Base-by-base conservation (phyloP, 305 asterid species). In the Fraxinus latifolia region DNA sequence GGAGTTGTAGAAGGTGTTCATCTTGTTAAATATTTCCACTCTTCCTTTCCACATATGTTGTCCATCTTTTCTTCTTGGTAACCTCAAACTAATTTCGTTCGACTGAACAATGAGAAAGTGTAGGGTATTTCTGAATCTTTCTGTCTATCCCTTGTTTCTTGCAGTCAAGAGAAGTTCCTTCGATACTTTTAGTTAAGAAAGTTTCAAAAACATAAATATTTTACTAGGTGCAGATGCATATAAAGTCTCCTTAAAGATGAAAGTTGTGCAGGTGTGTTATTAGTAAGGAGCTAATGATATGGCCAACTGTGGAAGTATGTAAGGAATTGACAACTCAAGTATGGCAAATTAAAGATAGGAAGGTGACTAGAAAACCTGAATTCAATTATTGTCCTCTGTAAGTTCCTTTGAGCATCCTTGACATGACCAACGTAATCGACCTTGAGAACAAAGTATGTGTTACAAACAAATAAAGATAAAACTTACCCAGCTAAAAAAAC, bases 401-500 rank as follows among this genome's bases (percentile, higher is more conserved):
- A 80, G 87, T 81, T 88, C 82, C 85, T 93, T 84, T 94, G 96
- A 80, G 96, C 99, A 84, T 96, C 98, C 89, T 96, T 94, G 88
- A 86, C 82, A 82, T 91, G 39, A 81, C 93, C 90, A 62, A 93
- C 96, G 79, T 94, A 96, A 77, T 93, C 98, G 83, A 93, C 94
- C 99, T 96, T 82, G 71, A 19, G 74, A 80, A 71, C 47, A 76
- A 78, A 17, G 81, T 11, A 71, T 58, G 77, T 82, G 87, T 71
- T 44, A 79, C 53, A 84, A 80, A 73, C n/a, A 79, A 77, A 85
- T 77, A 70, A 86, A 76, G 60, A 74, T 78, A 80, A 37, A 82
- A 70, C 34, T 82, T 37, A 79, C 39, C 31, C 23, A 78, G 53
- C 77, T 12, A 53, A 33, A 78, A 77, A 79, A 47, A 44, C 29